These are phyloP conservation scores for Penstemon eatonii DNA, from an alignment of 257 asterid genomes.

Conservation along the genomic window DNA sequence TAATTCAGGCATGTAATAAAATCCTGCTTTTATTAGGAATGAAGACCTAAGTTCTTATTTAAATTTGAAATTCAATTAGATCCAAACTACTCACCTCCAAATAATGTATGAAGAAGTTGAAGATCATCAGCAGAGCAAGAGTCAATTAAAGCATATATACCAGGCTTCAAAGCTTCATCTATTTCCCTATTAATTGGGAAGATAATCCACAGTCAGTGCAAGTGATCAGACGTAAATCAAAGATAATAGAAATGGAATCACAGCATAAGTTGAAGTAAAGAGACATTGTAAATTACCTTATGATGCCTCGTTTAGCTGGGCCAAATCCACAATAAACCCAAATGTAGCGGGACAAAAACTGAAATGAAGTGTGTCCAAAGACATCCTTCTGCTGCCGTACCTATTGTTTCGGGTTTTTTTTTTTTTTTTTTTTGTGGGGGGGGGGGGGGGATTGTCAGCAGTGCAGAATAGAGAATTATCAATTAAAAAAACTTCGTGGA, in stretches of 20 bases:
- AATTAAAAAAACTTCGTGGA: not conserved
- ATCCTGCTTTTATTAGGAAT: not conserved
- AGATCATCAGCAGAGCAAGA: conserved; percentile 75
- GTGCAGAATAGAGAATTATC: not conserved
- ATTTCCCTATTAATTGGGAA: conserved; percentile 58
- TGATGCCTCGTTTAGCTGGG: conserved; percentile 66
- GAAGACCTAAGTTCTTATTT: not conserved
- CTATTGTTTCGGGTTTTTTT: conserved; percentile 28
- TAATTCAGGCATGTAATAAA: conserved; percentile 7
- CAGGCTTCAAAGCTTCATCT: conserved; percentile 82
- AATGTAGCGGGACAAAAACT: conserved; percentile 71
- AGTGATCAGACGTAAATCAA: not conserved
- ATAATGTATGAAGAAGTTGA: conserved; percentile 76
- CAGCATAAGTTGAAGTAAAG: conserved; percentile 17
- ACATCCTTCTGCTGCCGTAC: conserved; percentile 83
- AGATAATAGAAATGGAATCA: conserved; percentile 16
- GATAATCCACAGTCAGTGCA: conserved; percentile 11
- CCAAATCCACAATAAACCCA: conserved; percentile 86
- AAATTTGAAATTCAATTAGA: conserved; percentile 11
- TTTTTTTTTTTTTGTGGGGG: conserved; percentile 1
- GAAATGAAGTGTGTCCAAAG: conserved; percentile 53
- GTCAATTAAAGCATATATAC: conserved; percentile 77
- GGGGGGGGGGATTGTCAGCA: not conserved
- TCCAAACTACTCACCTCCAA: conserved; percentile 64
- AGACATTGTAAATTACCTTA: conserved; percentile 46